Percentiles rank a stretch among this genome's conserved stretches.
Evolutionary conservation across 345 rosid species (phyloP).

Genomic region (Gossypioides kirkii): DNA sequence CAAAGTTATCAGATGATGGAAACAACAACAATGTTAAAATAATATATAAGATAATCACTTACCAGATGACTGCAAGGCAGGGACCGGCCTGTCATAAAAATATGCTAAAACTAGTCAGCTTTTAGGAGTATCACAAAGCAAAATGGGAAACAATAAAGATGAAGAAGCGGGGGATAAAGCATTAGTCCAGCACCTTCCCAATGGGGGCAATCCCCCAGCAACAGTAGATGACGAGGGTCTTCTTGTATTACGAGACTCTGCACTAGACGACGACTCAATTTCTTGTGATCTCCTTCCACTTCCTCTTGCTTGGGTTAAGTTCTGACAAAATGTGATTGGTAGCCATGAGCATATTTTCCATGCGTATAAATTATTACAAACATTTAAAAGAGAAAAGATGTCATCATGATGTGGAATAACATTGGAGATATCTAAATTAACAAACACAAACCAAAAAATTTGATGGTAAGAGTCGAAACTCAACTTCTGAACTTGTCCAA

Average conservation of each 20-base stretch:
- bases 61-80: slow-evolving; percentile 68
- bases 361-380: not conserved
- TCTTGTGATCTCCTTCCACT: slow-evolving; percentile 65
- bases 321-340: slow-evolving; percentile 37
- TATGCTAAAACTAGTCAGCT: slow-evolving; percentile 16
- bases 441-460: not conserved
- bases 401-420: not conserved
- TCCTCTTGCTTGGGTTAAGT: slow-evolving; percentile 53
- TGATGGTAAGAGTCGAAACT: not conserved
- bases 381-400: not conserved
- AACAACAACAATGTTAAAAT: slow-evolving; percentile 7
- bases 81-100: slow-evolving; percentile 37
- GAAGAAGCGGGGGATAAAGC: not conserved
- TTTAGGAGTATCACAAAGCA: not conserved
- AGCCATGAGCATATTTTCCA: not conserved
- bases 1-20: slow-evolving; percentile 15
- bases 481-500: not conserved
- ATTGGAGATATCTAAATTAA: not conserved
- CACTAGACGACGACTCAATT: slow-evolving; percentile 45
- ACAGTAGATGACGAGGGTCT: slow-evolving; percentile 71
- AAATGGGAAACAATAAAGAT: not conserved
- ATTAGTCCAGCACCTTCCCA: slow-evolving; percentile 58
- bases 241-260: slow-evolving; percentile 57
- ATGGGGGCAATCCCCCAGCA: slow-evolving; percentile 84
- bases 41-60: slow-evolving; percentile 26